Conservation (phyloP, 2,329 filamentous ascomycete species). For the Penicillium occitanis region DNA sequence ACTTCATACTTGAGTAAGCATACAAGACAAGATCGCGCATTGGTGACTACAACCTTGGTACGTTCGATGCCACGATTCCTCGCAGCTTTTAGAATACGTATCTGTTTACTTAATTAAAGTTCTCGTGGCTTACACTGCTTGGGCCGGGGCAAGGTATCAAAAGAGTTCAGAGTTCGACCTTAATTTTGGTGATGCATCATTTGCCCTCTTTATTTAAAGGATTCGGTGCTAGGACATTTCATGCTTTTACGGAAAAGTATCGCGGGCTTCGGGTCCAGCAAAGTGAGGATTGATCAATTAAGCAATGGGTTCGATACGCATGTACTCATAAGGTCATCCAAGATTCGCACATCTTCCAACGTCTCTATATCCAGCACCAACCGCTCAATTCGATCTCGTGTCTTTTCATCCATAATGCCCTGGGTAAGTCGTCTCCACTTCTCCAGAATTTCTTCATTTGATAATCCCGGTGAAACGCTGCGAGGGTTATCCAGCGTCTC, state of each 20-base stretch:
- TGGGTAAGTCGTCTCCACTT: constrained; percentile 38
- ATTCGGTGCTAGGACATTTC: background rate
- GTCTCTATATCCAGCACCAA: constrained; percentile 33
- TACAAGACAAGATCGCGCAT: background rate
- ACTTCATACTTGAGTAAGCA: background rate
- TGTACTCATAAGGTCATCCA: background rate
- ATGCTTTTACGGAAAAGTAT: background rate
- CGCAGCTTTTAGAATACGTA: background rate
- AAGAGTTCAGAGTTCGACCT: background rate
- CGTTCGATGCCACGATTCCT: background rate
- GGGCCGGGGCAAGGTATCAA: background rate
- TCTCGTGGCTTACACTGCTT: background rate
- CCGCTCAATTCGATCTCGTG: constrained; percentile 31
- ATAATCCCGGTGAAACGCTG: constrained; percentile 35
- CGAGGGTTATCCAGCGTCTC: constrained; percentile 28
- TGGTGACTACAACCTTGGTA: background rate
- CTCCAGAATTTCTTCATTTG: constrained; percentile 39
- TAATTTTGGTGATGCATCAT: background rate
- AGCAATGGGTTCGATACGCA: background rate
- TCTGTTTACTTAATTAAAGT: background rate
- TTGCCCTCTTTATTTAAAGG: background rate
- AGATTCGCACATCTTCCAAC: constrained; percentile 26
- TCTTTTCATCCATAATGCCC: constrained; percentile 32
- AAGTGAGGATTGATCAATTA: background rate
- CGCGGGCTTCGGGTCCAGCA: background rate